Base-by-base conservation (phyloP, 495 filamentous ascomycete species). In the Hypoxylon rickii region DNA sequence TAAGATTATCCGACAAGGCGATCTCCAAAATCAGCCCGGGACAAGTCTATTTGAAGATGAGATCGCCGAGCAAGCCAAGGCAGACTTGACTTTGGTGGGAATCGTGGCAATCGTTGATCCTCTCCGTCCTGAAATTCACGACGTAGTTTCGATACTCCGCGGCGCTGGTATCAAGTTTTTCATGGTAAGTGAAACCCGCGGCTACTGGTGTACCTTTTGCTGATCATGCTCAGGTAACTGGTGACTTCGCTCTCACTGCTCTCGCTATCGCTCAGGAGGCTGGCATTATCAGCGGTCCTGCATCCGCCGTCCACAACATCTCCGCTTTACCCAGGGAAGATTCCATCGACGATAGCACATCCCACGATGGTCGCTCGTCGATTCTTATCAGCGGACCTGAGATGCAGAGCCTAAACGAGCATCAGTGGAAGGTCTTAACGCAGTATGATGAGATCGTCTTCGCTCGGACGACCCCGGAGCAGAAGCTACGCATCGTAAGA, bases 401-500 rank as follows among this genome's bases (percentile, higher is more conserved):
- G 49, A 62, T 89, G 6, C 77, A 85, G 0, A 73, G 72, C 0
- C 69, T 89, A 4, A 82, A 77, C 18, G 69, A 80, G 3, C 62
- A 77, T 11, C 77, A 86, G 34, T 88, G 84, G 85, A 72, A 80
- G 19, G 68, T 70, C 17, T 63, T 88, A 7, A 82, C 77, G 34
- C 63, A 69, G 12, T 88, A 87, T 47, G 66, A 79, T 11, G 84
- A 86, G 49, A 82, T 86, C 26, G 83, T 88, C 29, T 89, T 89
- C 61, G 81, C 86, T 7, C 76, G 86, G 0, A 89, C 87, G 3
- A 89, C 85, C 0, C 86, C 86, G 0, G 88, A 91, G 58, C 88
- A 90, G 52, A 91, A 90, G 57, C 76, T 89, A 2, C 81, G 85
- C 16, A 89, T 90, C 50, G 86, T 92, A 11, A 78, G 78, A 18